These are phyloP conservation scores for Solanum arcanum DNA, from an alignment of 257 asterid genomes.

Conservation along the genomic window DNA sequence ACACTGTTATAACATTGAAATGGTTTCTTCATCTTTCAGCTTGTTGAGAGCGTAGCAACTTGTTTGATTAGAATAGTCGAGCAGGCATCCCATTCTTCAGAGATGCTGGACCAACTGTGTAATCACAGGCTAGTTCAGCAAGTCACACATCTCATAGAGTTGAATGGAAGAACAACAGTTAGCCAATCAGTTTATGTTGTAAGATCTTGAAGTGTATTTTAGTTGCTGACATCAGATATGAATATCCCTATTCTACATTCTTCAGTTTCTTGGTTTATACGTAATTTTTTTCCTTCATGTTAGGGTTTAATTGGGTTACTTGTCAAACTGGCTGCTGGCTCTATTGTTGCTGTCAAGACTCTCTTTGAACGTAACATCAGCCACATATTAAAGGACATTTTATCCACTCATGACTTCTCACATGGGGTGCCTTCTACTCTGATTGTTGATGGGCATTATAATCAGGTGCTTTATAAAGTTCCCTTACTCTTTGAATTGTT, in stretches of 20 bases:
- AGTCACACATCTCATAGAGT: conserved; percentile 54
- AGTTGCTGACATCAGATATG: background rate
- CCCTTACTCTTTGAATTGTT: background rate
- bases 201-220: conserved; percentile 16
- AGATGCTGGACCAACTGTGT: conserved; percentile 77
- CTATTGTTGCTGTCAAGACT: conserved; percentile 61
- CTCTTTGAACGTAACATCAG: conserved; percentile 76
- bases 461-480: conserved; percentile 33
- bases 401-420: conserved; percentile 41
- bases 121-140: conserved; percentile 71
- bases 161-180: conserved; percentile 62
- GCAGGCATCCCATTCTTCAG: conserved; percentile 40
- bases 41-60: conserved; percentile 82
- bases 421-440: conserved; percentile 50
- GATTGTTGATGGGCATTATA: conserved; percentile 51
- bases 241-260: background rate
- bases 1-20: background rate
- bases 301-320: conserved; percentile 91
- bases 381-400: conserved; percentile 54
- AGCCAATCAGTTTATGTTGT: conserved; percentile 57
- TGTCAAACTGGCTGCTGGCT: conserved; percentile 68
- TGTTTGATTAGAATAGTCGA: conserved; percentile 84
- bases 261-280: background rate
- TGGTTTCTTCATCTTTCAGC: conserved; percentile 28
- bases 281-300: conserved; percentile 14